phyloP scores from a whole-genome alignment of 2,329 filamentous ascomycete genomes.

The Arthrobotrys sphaeroides region DNA sequence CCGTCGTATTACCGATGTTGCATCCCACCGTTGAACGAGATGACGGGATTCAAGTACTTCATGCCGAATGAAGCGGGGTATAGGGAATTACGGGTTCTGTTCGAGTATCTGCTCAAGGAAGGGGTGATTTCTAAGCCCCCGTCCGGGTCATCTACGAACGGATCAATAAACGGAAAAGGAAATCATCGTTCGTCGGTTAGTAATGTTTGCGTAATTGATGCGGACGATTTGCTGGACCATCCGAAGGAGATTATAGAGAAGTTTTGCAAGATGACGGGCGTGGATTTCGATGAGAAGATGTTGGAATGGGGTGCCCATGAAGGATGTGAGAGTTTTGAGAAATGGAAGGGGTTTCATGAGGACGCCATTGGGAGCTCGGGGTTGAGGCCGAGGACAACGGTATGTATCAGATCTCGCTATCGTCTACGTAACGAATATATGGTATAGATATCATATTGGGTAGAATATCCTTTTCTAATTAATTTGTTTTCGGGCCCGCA shows the following conservation, averaged over 20 bases:
- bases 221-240: constrained; percentile 89
- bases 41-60: constrained; percentile 88
- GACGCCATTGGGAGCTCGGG: constrained; percentile 86
- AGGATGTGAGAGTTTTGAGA: constrained; percentile 83
- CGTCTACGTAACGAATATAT: neutral
- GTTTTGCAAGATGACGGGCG: constrained; percentile 82
- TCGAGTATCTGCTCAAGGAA: constrained; percentile 79
- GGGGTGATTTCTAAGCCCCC: constrained; percentile 74
- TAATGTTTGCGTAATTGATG: constrained; percentile 86
- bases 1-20: constrained; percentile 96
- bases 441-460: too few species aligned
- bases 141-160: constrained; percentile 48
- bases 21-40: constrained; percentile 80
- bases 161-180: constrained; percentile 55
- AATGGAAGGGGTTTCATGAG: constrained; percentile 97
- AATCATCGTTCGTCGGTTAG: constrained; percentile 62
- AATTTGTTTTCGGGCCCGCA: neutral
- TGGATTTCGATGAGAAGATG: constrained; percentile 81
- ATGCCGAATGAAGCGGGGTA: constrained; percentile 90
- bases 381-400: constrained; percentile 74
- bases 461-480: constrained; percentile 12
- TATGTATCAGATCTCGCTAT: constrained; percentile 58
- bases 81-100: constrained; percentile 82
- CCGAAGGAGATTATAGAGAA: constrained; percentile 78
- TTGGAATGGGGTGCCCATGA: constrained; percentile 80